phyloP scores from a whole-genome alignment of 2,329 filamentous ascomycete genomes.

The Trichothecium sympodiale region DNA sequence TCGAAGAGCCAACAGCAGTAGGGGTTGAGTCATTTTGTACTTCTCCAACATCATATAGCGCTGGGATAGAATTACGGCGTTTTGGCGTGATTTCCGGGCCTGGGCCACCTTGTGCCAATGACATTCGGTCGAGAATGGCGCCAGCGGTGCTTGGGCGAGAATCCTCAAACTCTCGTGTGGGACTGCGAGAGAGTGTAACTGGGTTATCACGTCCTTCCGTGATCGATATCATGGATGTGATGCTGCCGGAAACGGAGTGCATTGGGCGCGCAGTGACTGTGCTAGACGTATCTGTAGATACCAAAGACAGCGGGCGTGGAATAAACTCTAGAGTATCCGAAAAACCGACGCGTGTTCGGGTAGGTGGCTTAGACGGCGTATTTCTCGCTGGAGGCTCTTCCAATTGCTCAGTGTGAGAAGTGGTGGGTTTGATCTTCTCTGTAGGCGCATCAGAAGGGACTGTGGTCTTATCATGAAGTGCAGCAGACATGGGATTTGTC shows the following conservation, averaged over 20 bases:
- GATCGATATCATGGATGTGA: conserved; percentile 64
- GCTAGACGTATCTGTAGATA: conserved; percentile 76
- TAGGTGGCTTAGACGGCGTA: conserved; percentile 20
- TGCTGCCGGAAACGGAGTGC: conserved; percentile 67
- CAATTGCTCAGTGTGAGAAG: background rate
- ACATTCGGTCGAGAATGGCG: conserved; percentile 48
- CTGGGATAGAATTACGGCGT: conserved; percentile 49
- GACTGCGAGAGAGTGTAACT: conserved; percentile 23
- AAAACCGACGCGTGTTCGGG: conserved; percentile 65
- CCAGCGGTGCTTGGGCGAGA: conserved; percentile 60
- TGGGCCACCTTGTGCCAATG: conserved; percentile 7
- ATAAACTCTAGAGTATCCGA: conserved; percentile 78
- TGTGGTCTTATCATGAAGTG: conserved; percentile 8
- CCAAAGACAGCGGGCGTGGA: conserved; percentile 68
- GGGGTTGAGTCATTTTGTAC: conserved; percentile 20
- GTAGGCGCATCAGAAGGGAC: conserved; percentile 1
- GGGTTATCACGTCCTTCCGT: conserved; percentile 32
- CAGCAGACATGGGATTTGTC: conserved; percentile 8
- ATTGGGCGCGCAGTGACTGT: conserved; percentile 58
- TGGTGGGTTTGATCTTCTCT: conserved; percentile 6
- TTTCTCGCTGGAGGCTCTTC: conserved; percentile 8
- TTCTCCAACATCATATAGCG: conserved; percentile 32
- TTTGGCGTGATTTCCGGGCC: conserved; percentile 23
- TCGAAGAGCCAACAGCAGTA: conserved; percentile 37
- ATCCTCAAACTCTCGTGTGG: conserved; percentile 31